Base-by-base conservation (phyloP, 2,329 filamentous ascomycete species). In the Neonectria magnoliae region DNA sequence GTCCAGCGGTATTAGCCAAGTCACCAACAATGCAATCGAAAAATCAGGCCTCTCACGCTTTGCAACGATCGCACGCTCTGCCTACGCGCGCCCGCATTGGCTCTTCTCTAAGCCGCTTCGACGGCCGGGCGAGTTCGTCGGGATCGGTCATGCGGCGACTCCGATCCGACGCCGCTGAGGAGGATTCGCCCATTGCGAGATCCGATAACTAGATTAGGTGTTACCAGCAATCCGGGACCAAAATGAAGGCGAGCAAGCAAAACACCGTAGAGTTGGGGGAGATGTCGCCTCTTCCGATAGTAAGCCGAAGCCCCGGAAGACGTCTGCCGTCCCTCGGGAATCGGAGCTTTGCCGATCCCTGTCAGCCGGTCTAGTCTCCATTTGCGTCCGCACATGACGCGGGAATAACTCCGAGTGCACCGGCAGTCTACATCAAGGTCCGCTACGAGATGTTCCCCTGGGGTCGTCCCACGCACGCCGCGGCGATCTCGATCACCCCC, bases 51-150 rank as follows among this genome's bases (percentile, higher is more conserved):
- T 66, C 18, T 66, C 18, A 74, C 71, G 65, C 57, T 63, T 73
- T 74, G 60, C 72, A 74, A 5, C 71, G 69, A 54, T 74, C 72
- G 33, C 71, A 74, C 11, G 71, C 72, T 44, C 69, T 61, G 44
- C 67, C 69, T 22, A 64, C 68, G 68, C 60, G 52, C 10, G 50
- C 36, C 42, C 60, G 57, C 5, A 58, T 55, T 11, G 44, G 50
- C 14, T 20, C 48, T 14, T 51, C 48, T 18, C 48, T 33, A 3
- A 50, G 55, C 13, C 55, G 60, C 18, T 63, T 63, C 31, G 50
- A 42, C 5, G 33, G 42, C 41, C 48, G 48, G n/a, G 29, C 29
- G 10, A 10, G 16, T 13, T 33, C 51, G 50, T 13, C 14, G 27
- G 50, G 9, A 29, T 52, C 33, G 51, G 51, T 7, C 14, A 20